Conservation (phyloP, 768 basidiomycete species). For the Suillus subaureus region DNA sequence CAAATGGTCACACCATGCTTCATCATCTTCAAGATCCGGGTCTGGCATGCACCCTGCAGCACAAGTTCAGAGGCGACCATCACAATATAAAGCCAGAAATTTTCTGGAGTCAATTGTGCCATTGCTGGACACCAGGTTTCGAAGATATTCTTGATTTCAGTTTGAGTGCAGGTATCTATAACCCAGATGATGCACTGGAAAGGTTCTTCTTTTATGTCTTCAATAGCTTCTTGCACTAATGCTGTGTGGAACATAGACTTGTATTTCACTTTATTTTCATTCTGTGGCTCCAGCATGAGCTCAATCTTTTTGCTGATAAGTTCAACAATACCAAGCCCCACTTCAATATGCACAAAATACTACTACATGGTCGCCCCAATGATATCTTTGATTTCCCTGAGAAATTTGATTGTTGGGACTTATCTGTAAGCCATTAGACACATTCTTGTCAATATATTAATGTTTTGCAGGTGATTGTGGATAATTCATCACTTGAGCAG, state of each 20-base stretch:
- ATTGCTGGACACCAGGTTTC: too few relatives aligned
- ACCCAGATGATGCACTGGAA: not conserved
- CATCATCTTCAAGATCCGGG: too few relatives aligned
- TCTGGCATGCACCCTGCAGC: too few relatives aligned
- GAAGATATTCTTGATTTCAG: too few relatives aligned
- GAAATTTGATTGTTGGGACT: not conserved
- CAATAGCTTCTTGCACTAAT: not conserved
- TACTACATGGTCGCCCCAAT: not conserved
- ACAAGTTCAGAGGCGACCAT: too few relatives aligned
- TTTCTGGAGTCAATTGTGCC: too few relatives aligned
- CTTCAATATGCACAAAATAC: not conserved
- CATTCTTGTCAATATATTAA: not conserved
- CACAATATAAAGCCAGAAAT: too few relatives aligned
- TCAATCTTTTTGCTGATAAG: not conserved
- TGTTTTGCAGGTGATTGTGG: not conserved
- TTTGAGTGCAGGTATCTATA: too few relatives aligned
- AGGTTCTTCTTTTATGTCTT: not conserved
- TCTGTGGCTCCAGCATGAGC: not conserved
- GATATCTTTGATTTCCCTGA: not conserved
- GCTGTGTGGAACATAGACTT: not conserved
- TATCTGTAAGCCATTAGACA: not conserved
- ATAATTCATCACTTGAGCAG: not conserved
- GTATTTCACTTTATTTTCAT: not conserved
- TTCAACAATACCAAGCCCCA: not conserved
- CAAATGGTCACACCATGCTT: too few relatives aligned